A percentile compares a stretch with the other conserved stretches of the same genome.
Evolutionary conservation across 352 stramenopile species (phyloP).

Genomic region (Phytopythium oedochilum): DNA sequence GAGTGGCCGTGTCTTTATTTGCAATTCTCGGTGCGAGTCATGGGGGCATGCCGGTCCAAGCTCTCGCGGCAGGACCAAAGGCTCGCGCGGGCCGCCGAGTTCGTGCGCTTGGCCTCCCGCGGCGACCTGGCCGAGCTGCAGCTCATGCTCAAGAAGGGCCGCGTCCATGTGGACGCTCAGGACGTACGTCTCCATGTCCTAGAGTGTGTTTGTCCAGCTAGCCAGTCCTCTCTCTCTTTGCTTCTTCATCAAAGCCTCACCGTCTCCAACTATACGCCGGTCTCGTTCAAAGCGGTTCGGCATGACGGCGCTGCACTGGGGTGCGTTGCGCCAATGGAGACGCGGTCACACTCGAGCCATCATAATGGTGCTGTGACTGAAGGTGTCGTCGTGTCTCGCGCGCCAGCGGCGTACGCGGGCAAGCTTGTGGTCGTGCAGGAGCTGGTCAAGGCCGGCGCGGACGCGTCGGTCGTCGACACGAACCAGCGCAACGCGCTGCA

Average conservation of each 20-base stretch:
- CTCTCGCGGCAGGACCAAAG: slow-evolving; percentile 13
- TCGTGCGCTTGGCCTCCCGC: slow-evolving; percentile 51
- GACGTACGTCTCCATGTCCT: slow-evolving; percentile 35
- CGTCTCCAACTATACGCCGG: neutral
- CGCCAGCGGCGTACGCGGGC: slow-evolving; percentile 49
- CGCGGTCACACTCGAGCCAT: too few relatives aligned
- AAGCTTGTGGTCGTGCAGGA: slow-evolving; percentile 48
- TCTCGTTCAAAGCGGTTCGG: slow-evolving; percentile 46
- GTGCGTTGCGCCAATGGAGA: slow-evolving; percentile 27
- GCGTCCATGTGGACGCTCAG: slow-evolving; percentile 43
- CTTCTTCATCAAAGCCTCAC: neutral
- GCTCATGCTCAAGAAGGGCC: slow-evolving; percentile 41
- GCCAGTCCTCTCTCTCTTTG: neutral
- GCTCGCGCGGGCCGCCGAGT: slow-evolving; percentile 37
- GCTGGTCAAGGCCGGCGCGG: slow-evolving; percentile 47
- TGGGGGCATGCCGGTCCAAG: slow-evolving; percentile 13
- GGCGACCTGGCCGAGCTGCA: slow-evolving; percentile 42
- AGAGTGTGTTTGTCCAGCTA: neutral
- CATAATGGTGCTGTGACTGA: too few relatives aligned
- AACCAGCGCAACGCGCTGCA: slow-evolving; percentile 72
- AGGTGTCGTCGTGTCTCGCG: too few relatives aligned
- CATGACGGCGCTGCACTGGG: slow-evolving; percentile 79
- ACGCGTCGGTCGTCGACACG: slow-evolving; percentile 24
- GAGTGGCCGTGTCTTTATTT: neutral
- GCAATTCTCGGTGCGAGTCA: neutral